Conservation (phyloP, 768 basidiomycete species). For the Leccinum pellstonianum region DNA sequence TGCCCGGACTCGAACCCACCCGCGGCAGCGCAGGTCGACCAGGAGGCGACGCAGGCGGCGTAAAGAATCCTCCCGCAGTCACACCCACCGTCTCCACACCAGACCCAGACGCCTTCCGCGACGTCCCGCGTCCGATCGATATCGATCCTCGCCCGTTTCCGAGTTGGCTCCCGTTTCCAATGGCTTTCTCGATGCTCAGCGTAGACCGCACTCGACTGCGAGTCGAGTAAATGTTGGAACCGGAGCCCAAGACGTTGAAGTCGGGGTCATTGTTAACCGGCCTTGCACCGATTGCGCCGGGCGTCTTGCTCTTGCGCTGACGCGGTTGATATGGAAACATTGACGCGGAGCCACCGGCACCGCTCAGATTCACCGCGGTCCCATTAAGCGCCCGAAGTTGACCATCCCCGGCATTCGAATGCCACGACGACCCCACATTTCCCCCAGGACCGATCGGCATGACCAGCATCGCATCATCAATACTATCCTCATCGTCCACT, state of each 20-base stretch:
- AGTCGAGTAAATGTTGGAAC: slow-evolving; percentile 30
- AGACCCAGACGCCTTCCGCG: slow-evolving; percentile 61
- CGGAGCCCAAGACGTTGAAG: slow-evolving; percentile 10
- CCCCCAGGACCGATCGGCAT: slow-evolving; percentile 60
- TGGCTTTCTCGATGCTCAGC: slow-evolving; percentile 57
- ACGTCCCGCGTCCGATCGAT: slow-evolving; percentile 60
- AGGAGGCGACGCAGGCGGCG: slow-evolving; percentile 43
- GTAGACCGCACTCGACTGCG: slow-evolving; percentile 52
- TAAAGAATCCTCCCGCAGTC: slow-evolving; percentile 78
- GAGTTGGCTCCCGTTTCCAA: slow-evolving; percentile 17
- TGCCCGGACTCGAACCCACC: not conserved
- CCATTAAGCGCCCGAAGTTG: not conserved
- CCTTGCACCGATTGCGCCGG: slow-evolving; percentile 21
- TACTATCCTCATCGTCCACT: slow-evolving; percentile 66
- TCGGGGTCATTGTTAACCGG: slow-evolving; percentile 37
- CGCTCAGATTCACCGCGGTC: slow-evolving; percentile 28
- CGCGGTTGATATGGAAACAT: slow-evolving; percentile 39
- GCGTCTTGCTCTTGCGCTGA: slow-evolving; percentile 36
- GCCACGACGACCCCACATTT: slow-evolving; percentile 11
- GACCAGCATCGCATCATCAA: slow-evolving; percentile 73
- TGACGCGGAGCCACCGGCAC: slow-evolving; percentile 5
- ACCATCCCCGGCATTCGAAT: slow-evolving; percentile 10
- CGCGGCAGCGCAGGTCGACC: not conserved
- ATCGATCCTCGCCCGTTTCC: slow-evolving; percentile 56
- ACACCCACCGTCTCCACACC: slow-evolving; percentile 75